phyloP scores from a whole-genome alignment of 1,284 basidiomycete species.

The Termitomyces sp. region DNA sequence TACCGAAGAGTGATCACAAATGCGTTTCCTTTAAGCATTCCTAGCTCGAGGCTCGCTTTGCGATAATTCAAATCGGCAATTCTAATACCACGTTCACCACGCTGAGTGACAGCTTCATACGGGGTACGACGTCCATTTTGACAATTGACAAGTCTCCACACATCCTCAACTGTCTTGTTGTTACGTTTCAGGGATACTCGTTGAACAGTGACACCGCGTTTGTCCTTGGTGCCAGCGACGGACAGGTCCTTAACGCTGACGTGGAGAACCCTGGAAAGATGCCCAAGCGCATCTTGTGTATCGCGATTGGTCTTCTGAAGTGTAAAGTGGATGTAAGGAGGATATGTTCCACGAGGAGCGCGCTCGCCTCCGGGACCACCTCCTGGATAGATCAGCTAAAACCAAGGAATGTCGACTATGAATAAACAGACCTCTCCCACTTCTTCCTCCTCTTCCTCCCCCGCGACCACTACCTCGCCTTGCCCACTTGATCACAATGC shows the following conservation, averaged over 20 bases:
- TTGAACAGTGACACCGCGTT: conserved; percentile 94
- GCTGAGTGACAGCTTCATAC: conserved; percentile 55
- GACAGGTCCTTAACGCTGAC: conserved; percentile 76
- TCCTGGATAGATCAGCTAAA: conserved; percentile 5
- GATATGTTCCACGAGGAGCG: conserved; percentile 57
- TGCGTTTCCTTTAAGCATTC: conserved; percentile 93
- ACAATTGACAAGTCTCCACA: conserved; percentile 80
- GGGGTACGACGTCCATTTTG: conserved; percentile 53
- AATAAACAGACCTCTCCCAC: conserved; percentile 29
- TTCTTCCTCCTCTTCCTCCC: conserved; percentile 37
- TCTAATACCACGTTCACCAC: conserved; percentile 88
- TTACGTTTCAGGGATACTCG: conserved; percentile 82
- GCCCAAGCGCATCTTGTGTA: conserved; percentile 87
- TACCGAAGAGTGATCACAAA: conserved; percentile 94
- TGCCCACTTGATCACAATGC: conserved; percentile 74
- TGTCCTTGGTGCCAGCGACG: conserved; percentile 97
- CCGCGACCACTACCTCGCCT: conserved; percentile 40
- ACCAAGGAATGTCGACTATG: not conserved
- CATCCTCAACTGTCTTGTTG: conserved; percentile 74
- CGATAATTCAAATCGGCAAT: conserved; percentile 88
- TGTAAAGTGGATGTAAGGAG: conserved; percentile 94
- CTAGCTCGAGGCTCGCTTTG: conserved; percentile 79
- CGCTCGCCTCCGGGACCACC: conserved; percentile 34
- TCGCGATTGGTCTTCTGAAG: conserved; percentile 98
- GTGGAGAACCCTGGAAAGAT: conserved; percentile 75